Base-by-base conservation (phyloP, 768 basidiomycete species). In the Calocera cornea region DNA sequence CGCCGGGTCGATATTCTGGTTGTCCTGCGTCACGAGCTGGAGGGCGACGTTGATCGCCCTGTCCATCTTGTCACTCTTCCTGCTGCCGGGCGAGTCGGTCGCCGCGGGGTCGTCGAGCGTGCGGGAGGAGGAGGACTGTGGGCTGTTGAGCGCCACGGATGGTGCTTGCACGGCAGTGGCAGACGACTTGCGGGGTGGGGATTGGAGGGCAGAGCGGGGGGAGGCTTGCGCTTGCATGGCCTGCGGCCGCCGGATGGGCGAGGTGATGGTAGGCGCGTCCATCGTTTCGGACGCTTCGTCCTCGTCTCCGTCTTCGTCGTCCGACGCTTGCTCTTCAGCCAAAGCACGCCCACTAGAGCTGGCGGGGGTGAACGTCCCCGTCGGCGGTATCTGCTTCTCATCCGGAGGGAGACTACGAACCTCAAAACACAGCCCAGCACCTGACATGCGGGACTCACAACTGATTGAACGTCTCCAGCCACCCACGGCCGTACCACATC, bases 11-110 rank as follows among this genome's bases (percentile, higher is more conserved):
- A 60, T 60, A 60, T 60, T 60, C 54, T 60, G 54, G 31, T 33
- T 60, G 31, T 60, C 54, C 31, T 60, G 54, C 27, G 54, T 60
- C 2, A 60, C 54, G 31, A 60, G 54, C 54, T 60, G 54, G 54
- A 60, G 54, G 10, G 54, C 54, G 10, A 60, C 54, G 31, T 60
- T 60, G 54, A 60, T 60, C 24, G 54, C 54, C 10, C 54, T 11
- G 14, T 60, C 27, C 54, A 60, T 60, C 54, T 60, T 60, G 54
- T 60, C 54, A 27, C 31, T 60, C 31, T 60, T 60, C 54, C 31
- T 11, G 11, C 31, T 10, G 44, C 19, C 44, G 11, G 54, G 54
- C 24, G 44, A 47, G 54, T 33, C 54, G 14, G 27, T 33, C 14
- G n/a, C n/a, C n/a, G 54, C 14, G 3, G 31, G 24, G 2, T 60